Conservation (phyloP, 768 basidiomycete species). For the Lactarius sanguifluus region DNA sequence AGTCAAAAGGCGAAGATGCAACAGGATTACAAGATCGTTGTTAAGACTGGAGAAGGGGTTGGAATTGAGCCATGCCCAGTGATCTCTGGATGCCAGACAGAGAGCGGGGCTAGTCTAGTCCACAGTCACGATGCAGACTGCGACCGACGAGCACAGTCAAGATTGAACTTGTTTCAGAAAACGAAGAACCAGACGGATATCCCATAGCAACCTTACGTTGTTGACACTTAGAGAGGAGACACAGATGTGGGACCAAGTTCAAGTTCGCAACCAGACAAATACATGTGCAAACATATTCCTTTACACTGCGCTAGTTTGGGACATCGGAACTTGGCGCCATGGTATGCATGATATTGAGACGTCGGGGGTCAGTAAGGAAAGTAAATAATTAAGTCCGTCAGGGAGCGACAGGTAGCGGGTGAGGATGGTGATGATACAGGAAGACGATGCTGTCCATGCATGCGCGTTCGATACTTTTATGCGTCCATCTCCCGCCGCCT, state of each 20-base stretch:
- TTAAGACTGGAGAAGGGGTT: not conserved
- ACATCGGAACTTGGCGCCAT: constrained; percentile 3
- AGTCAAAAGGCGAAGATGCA: not conserved
- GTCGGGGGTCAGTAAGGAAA: constrained; percentile 27
- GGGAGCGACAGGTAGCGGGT: constrained; percentile 13
- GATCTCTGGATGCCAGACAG: not conserved
- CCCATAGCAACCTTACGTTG: not conserved
- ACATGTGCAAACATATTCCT: not conserved
- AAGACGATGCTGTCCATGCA: constrained; percentile 25
- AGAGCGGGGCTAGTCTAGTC: constrained; percentile 6
- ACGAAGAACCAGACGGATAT: not conserved
- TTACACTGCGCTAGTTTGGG: not conserved
- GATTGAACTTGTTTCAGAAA: not conserved
- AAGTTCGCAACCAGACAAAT: not conserved
- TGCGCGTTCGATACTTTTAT: constrained; percentile 28
- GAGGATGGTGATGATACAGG: constrained; percentile 23
- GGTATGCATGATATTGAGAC: constrained; percentile 27
- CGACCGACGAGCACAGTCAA: not conserved
- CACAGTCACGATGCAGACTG: not conserved
- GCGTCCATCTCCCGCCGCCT: constrained; percentile 21
- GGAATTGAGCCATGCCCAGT: not conserved
- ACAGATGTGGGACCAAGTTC: not conserved
- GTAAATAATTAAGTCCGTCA: constrained; percentile 28
- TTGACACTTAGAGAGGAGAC: not conserved
- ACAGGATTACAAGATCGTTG: not conserved